Conservation (phyloP, 1,284 basidiomycete species). For the Ceratobasidium sp. region DNA sequence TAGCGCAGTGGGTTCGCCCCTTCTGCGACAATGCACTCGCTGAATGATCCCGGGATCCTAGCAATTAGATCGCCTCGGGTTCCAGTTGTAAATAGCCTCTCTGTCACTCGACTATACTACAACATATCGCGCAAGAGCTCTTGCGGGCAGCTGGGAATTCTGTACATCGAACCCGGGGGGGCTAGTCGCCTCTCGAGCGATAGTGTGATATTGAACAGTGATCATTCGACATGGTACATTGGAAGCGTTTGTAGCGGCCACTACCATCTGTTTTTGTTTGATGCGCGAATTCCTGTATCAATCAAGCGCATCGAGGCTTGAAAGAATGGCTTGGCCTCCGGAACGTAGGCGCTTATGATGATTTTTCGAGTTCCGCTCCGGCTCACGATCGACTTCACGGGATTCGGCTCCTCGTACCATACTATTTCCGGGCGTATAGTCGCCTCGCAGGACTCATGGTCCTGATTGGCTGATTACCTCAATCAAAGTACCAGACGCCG, state of each 20-base stretch:
- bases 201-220: not conserved
- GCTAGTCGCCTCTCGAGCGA: too few species aligned
- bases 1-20: too few species aligned
- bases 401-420: not conserved
- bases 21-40: too few species aligned
- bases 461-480: conserved; percentile 15
- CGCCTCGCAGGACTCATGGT: not conserved
- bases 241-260: not conserved
- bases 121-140: too few species aligned
- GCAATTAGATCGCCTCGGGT: too few species aligned
- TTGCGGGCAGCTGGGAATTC: too few species aligned
- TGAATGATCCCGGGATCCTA: too few species aligned
- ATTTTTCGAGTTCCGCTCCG: not conserved
- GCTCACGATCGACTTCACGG: not conserved
- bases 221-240: not conserved
- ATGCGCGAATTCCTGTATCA: not conserved
- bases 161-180: too few species aligned
- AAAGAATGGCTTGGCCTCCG: not conserved
- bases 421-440: too few species aligned
- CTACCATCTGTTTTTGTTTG: not conserved
- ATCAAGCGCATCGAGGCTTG: not conserved
- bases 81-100: too few species aligned
- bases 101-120: too few species aligned
- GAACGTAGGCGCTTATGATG: not conserved
- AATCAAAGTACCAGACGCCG: conserved; percentile 9